Base-by-base conservation (phyloP, 495 filamentous ascomycete species). In the Aspergillus funiculosus region DNA sequence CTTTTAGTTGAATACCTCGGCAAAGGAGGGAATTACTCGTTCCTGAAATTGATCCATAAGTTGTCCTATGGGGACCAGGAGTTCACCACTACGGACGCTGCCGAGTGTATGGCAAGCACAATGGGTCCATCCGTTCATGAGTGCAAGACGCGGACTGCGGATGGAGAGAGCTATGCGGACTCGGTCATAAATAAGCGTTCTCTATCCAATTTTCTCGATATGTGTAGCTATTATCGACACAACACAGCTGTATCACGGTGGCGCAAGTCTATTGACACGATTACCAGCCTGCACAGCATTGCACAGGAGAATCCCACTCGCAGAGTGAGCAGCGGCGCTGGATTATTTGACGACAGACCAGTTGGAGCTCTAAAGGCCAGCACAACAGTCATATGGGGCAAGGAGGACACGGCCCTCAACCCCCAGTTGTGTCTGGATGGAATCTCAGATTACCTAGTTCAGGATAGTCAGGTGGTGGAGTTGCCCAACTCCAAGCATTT, bases 381-480 rank as follows among this genome's bases (percentile, higher is more conserved):
- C 19, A 60, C 72, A 5, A 79, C 76, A 13, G 48, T 79, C n/a
- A 44, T 80, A 18, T 75, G 72, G 64, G 77, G 77, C n/a, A 52
- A 66, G 52, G 48, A 66, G 18, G 76, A 80, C 47, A 32, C 56
- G 30, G 68, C 68, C 11, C 50, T 72, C 9, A 58, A 66, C 26
- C 51, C 43, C 17, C 56, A 55, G n/a, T 50, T 74, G 15, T 69
- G 65, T 34, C 52, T 74, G 11, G 63, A 67, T 50, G 71, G 71
- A 0, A 69, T 74, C 13, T 46, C 56, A 1, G 69, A 74, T 46
- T 74, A 67, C 42, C 58, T 73, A 2, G 56, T 59, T 9, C 39
- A 44, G 13, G 46, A 56, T 9, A 73, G 69, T 22, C 71, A 74
- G 48, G 54, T 74, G 6, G 42, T 74, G 25, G 48, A 66, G 48